phyloP scores from a whole-genome alignment of 1,284 basidiomycete species.

The Earliella scabrosa region DNA sequence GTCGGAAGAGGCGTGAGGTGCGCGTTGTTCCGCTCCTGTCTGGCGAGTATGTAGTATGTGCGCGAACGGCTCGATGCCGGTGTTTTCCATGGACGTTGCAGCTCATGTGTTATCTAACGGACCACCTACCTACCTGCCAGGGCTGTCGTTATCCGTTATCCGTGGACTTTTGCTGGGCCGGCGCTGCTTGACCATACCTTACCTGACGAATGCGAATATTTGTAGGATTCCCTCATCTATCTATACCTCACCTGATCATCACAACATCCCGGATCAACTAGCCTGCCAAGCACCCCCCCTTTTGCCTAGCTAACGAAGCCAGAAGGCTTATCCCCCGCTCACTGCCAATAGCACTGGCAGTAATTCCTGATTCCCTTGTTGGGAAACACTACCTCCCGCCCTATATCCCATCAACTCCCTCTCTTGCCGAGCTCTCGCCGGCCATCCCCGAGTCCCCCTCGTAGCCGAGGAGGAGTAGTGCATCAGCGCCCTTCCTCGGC shows the following conservation, averaged over 20 bases:
- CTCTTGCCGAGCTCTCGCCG: too few species aligned
- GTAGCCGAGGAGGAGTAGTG: background rate
- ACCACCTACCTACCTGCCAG: slow-evolving; percentile 1
- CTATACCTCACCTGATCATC: background rate
- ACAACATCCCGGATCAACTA: background rate
- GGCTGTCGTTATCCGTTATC: slow-evolving; percentile 7
- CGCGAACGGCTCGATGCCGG: background rate
- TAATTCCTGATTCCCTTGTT: too few species aligned
- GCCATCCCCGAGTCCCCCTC: too few species aligned
- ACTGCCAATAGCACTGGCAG: background rate
- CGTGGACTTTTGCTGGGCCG: slow-evolving; percentile 11
- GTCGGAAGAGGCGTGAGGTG: slow-evolving; percentile 12
- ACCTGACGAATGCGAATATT: slow-evolving; percentile 9
- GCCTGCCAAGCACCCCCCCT: background rate
- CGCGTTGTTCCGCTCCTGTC: background rate
- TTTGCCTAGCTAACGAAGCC: background rate
- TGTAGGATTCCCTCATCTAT: slow-evolving; percentile 13
- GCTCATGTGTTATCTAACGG: slow-evolving; percentile 9
- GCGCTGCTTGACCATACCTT: slow-evolving; percentile 18
- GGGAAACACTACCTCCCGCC: too few species aligned
- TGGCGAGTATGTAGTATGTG: background rate
- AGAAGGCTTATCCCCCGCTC: background rate
- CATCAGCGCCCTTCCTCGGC: background rate
- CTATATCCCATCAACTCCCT: background rate
- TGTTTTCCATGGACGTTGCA: background rate